Percentiles rank a stretch among this genome's conserved stretches.
Evolutionary conservation across 2,329 filamentous ascomycete species (phyloP).

Genomic region (Macrophomina pseudophaseolina): DNA sequence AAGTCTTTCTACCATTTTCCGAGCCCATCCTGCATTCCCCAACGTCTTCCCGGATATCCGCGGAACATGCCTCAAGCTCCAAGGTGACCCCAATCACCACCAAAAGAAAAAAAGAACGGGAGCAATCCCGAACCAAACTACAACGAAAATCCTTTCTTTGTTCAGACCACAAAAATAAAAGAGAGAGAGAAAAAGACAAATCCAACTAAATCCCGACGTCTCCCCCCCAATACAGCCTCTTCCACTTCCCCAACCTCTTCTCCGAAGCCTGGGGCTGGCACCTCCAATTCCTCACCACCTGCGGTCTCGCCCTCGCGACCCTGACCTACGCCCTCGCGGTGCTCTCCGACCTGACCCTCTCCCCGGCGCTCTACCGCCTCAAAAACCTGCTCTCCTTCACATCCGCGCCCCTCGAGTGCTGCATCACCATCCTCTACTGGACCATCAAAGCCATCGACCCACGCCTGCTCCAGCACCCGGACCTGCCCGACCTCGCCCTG

Average conservation of each 20-base stretch:
- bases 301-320: conserved; percentile 61
- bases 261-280: conserved; percentile 60
- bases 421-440: conserved; percentile 78
- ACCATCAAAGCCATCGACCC: conserved; percentile 56
- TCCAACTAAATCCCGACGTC: not conserved
- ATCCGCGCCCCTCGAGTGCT: conserved; percentile 70
- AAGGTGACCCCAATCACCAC: not conserved
- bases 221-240: conserved; percentile 1
- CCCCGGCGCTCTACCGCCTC: conserved; percentile 61
- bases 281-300: conserved; percentile 74
- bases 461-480: conserved; percentile 20
- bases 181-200: not conserved
- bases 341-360: conserved; percentile 68
- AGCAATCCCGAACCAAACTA: not conserved
- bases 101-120: not conserved
- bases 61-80: not conserved
- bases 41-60: conserved; percentile 6
- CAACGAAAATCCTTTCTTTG: not conserved
- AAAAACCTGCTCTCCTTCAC: conserved; percentile 73
- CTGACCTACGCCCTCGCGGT: conserved; percentile 66
- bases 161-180: too few relatives aligned
- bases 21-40: conserved; percentile 2
- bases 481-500: conserved; percentile 30
- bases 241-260: conserved; percentile 13
- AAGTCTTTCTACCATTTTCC: not conserved